Evolutionary conservation across 1,284 basidiomycete genomes (phyloP), one percentile per base, ranked within the genome.

Genomic region (Ceratobasidium sp.): DNA sequence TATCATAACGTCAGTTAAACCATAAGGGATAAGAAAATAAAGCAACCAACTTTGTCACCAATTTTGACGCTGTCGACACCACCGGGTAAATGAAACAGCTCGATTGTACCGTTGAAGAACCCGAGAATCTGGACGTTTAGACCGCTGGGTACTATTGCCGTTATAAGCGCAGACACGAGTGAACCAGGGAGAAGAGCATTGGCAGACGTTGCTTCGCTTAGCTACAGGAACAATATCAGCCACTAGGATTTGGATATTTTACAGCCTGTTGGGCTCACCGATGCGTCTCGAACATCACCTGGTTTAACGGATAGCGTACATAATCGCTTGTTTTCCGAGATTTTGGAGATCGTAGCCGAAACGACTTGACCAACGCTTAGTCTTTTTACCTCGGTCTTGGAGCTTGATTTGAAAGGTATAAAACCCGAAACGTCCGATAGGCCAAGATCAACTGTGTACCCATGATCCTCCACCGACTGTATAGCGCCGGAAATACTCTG

Each of bases 21-120:
- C 2, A 33, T 33, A 23, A 15, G 3, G 15, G 1, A 62, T n/a
- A 23, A 17, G 1, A 44, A 38, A 28, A 59, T 62, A 23, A 57
- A 64, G n/a, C 23, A n/a, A 74, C 83, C 79, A 77, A 83, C 87
- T 86, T 95, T 98, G 84, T 95, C 91, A 15, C 96, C 96, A 66
- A 94, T 83, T 84, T 94, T 96, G 90, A 93, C 50, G 42, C 76
- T 78, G 6, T 87, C 84, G 23, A 87, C 83, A 62, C 88, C 85
- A 20, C 86, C 81, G 2, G 87, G 88, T 26, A 99, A 86, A 85
- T 99, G 97, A 79, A 93, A 90, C 59, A 91, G 87, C 83, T 98
- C 96, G 69, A 96, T 90, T 0, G 96, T 97, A 42, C 96, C 97
- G 68, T 96, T 93, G 84, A 97, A 99, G 85, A 95, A 97, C 1